phyloP scores from a whole-genome alignment of 2,329 filamentous ascomycete genomes.

The Apiospora sp. region DNA sequence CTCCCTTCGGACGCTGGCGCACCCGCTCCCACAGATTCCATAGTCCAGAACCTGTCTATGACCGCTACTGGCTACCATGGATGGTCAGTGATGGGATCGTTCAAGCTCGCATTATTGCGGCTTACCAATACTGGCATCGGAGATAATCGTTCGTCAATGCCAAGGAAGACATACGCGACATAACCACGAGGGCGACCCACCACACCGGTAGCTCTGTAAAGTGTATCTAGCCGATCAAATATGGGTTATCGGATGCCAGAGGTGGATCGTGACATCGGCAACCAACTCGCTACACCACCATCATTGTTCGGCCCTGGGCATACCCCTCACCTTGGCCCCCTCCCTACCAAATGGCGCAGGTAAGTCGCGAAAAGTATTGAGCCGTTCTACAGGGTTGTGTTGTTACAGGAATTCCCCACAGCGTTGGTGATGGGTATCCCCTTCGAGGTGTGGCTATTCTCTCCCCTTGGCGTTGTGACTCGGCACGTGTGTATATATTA shows the following conservation, averaged over 20 bases:
- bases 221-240: conserved; percentile 17
- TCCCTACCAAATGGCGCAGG: background rate
- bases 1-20: background rate
- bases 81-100: background rate
- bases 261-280: conserved; percentile 19
- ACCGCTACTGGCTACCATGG: too few relatives aligned
- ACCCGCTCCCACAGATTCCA: background rate
- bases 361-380: background rate
- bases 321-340: conserved; percentile 7
- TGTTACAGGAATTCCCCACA: conserved; percentile 9
- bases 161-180: background rate
- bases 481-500: conserved; percentile 7
- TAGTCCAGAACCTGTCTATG: background rate
- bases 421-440: background rate
- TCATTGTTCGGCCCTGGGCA: background rate
- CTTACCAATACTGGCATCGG: too few relatives aligned
- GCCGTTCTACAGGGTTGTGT: background rate
- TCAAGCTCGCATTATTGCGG: background rate
- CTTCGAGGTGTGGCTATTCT: background rate
- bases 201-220: background rate
- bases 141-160: background rate
- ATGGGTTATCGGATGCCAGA: background rate
- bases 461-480: background rate
- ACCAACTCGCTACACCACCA: background rate
- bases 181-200: background rate